Base-by-base conservation (phyloP, 1,139 yeast genomes). In the Nakaseomyces kungkrabaensis region DNA sequence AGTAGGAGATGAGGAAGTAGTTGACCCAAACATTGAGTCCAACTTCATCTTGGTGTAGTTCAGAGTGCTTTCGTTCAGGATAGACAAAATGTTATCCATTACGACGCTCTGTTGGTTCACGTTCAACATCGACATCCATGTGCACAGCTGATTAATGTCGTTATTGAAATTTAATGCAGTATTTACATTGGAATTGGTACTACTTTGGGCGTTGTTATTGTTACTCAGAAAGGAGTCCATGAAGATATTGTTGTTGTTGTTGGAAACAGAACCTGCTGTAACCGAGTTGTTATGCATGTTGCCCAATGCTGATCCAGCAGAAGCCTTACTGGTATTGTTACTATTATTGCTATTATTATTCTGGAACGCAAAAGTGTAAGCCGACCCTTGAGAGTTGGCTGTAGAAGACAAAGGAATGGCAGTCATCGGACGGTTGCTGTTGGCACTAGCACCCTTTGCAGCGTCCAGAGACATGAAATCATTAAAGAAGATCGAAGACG, bases 41-140 rank as follows among this genome's bases (percentile, higher is more conserved):
- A 67, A 49, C 63, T 62, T 57, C 68, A 67, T 59, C 70, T 74
- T 69, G 60, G 78, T 60, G 72, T 74, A 66, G 61, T 70, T 65
- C 67, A 76, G 55, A 57, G 76, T 72, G 61, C 82, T 71, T 62
- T 71, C 62, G 70, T 78, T 63, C 67, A 78, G 61, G 57, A 74
- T 65, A 53, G 75, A 69, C 68, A 82, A 62, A 68, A 78, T 59
- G 57, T 80, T 74, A 56, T 82, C 87, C 61, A 81, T 72, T 63
- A 81, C 77, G 32, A 79, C 70, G 52, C 76, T 70, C 57, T 74
- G 81, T 58, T 83, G 86, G 50, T 75, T 77, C 9, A 77, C 72
- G 50, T 70, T 74, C 62, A 83, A 71, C 56, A 72, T 72, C 55
- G 75, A 76, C 58, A 82, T 71, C 89, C 89, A 83, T 56, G 71